Conservation (phyloP, 2,329 filamentous ascomycete genomes). For the Calycina marina region DNA sequence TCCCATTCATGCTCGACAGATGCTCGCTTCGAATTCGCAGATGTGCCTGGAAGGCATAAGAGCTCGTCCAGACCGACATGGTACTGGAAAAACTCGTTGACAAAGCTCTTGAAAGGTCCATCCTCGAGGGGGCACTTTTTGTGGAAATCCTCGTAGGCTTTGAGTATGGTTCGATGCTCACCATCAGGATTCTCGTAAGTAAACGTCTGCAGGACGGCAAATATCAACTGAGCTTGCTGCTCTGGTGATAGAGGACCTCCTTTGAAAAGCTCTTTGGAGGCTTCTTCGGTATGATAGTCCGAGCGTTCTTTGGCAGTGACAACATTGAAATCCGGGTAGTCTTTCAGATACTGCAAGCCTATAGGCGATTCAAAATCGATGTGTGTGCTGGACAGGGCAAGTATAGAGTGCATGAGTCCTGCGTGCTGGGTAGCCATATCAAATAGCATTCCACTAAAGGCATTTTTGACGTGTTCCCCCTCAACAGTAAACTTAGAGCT, state of each 20-base stretch:
- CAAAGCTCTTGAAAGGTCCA: constrained; percentile 57
- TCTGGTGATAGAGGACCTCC: constrained; percentile 25
- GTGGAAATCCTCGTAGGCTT: constrained; percentile 62
- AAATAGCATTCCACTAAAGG: constrained; percentile 72
- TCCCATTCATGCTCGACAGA: too few species aligned
- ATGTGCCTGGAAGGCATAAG: constrained; percentile 29
- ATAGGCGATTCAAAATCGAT: constrained; percentile 45
- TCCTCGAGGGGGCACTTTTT: constrained; percentile 43
- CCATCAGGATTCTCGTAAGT: constrained; percentile 43
- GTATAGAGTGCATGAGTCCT: constrained; percentile 80
- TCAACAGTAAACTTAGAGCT: constrained; percentile 73
- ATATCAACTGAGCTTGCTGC: constrained; percentile 31
- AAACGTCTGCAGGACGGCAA: constrained; percentile 41
- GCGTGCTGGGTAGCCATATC: constrained; percentile 68
- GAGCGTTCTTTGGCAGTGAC: constrained; percentile 35
- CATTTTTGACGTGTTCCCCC: constrained; percentile 60
- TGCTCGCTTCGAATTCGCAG: too few species aligned
- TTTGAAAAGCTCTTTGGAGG: constrained; percentile 33
- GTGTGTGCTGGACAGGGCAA: constrained; percentile 72
- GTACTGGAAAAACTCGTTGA: constrained; percentile 71
- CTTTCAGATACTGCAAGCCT: constrained; percentile 35
- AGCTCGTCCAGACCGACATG: constrained; percentile 55
- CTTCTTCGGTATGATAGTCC: constrained; percentile 39
- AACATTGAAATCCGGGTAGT: constrained; percentile 32
- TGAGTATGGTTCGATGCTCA: constrained; percentile 66